Base-by-base conservation (phyloP, 495 filamentous ascomycete genomes). In the Penicillium ucsense region DNA sequence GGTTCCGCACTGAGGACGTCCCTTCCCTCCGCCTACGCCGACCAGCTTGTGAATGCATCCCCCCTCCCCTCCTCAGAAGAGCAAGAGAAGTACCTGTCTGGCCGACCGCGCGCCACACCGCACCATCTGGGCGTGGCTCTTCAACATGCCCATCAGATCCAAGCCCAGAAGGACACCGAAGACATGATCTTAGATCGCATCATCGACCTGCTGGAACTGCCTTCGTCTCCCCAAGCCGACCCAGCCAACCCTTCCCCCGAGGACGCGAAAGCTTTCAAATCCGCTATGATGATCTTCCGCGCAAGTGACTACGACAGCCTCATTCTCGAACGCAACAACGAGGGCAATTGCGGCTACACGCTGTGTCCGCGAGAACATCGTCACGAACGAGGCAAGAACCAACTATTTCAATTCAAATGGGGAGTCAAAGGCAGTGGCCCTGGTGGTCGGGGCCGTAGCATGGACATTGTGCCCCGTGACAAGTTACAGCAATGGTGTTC, bases 401-500 rank as follows among this genome's bases (percentile, higher is more conserved):
- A 46, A 12, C 71, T 66, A 4, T 77, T 71, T 48, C 71, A 74
- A 11, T 72, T 81, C 38, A 64, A 76, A 27, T 68, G 65, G 44
- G 70, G 69, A 33, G 53, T 63, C 2, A 72, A 68, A 49, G 71
- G 78, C 28, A 73, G 72, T 50, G 77, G 74, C 51, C 63, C 78
- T 43, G 71, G 64, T 54, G 72, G 74, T 20, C 64, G 66, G 4
- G 67, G 74, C 38, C 58, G 67, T 34, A 67, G 75, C 44, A 68
- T 79, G 63, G 74, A 76, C 27, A 77, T 84, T 36, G 79, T 84
- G 8, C 72, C 76, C n/a, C 75, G 70, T 6, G 77, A 80, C 45
- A 77, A 83, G 54, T 54, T 91, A 7, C 88, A 94, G 65, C 83
- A 84, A 58, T 98, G 94, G 88, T 98, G 92, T 61, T 85, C 81